Percentiles rank a stretch among this genome's conserved stretches.
Conservation (phyloP, 306 rosid genomes). For the Cicer judaicum region DNA sequence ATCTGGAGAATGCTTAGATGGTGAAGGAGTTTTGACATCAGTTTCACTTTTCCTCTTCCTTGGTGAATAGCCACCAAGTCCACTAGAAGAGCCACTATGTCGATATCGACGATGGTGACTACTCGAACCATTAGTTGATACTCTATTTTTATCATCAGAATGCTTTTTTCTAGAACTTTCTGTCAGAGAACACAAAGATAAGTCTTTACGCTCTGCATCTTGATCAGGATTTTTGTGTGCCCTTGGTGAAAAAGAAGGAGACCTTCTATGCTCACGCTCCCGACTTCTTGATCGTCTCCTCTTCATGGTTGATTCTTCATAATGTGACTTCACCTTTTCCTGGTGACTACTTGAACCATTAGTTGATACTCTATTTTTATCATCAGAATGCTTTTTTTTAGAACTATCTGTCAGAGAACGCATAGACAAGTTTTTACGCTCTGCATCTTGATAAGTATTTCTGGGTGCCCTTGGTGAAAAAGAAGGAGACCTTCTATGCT, state of each 20-base stretch:
- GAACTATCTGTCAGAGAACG: conserved; percentile 60
- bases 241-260: conserved; percentile 63
- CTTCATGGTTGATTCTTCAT: conserved; percentile 64
- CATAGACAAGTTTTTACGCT: conserved; percentile 49
- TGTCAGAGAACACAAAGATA: conserved; percentile 48
- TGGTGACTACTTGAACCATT: conserved; percentile 48
- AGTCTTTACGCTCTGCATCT: conserved; percentile 51
- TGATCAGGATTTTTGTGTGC: conserved; percentile 49
- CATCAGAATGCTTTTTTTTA: conserved; percentile 60
- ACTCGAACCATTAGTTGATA: conserved; percentile 70
- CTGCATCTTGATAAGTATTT: conserved; percentile 47
- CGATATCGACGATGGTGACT: conserved; percentile 65
- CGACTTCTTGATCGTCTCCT: conserved; percentile 69
- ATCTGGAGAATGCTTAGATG: conserved; percentile 65
- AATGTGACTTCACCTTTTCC: conserved; percentile 52
- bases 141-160: conserved; percentile 63
- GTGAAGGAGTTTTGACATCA: conserved; percentile 82
- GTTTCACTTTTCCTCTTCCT: conserved; percentile 89
- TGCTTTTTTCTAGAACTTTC: conserved; percentile 62
- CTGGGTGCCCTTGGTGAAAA: conserved; percentile 61
- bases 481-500: conserved; percentile 59
- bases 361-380: conserved; percentile 2
- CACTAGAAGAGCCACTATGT: conserved; percentile 61
- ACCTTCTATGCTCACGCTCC: conserved; percentile 60
- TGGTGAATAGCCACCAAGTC: conserved; percentile 98